These are phyloP conservation scores for Pseudoperonospora humuli DNA, from an alignment of 352 stramenopile genomes.

Conservation along the genomic window DNA sequence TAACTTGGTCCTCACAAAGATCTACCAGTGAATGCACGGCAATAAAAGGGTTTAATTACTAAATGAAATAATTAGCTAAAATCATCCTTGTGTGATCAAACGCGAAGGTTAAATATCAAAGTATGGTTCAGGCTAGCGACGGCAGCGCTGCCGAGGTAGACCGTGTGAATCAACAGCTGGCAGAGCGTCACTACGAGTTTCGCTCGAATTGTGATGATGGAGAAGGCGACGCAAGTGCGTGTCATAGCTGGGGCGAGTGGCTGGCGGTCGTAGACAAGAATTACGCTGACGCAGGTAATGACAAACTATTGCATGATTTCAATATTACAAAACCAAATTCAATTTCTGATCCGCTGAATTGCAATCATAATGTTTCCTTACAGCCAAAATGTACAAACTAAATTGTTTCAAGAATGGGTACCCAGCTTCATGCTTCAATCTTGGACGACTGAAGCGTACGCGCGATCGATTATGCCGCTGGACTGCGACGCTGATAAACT, in stretches of 20 bases:
- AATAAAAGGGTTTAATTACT: no score
- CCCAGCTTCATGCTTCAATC: constrained; percentile 80
- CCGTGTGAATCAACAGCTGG: constrained; percentile 77
- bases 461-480: neutral
- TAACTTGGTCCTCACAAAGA: no score
- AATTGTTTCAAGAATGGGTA: constrained; percentile 83
- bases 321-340: neutral
- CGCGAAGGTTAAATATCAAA: no score
- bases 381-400: constrained; percentile 72
- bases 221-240: constrained; percentile 76
- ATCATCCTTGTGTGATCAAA: no score
- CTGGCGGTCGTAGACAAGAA: constrained; percentile 84
- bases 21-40: no score
- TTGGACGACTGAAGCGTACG: constrained; percentile 72
- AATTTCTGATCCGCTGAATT: neutral
- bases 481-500: neutral
- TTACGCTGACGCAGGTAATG: constrained; percentile 55
- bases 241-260: constrained; percentile 84
- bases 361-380: neutral
- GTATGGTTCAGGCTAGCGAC: constrained; percentile 37
- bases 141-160: constrained; percentile 50
- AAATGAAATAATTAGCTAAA: no score
- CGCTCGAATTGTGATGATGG: constrained; percentile 81
- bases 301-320: neutral
- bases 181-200: constrained; percentile 85